These are phyloP conservation scores for Selenicereus undatus DNA, from an alignment of 148 eudicot species.

Conservation along the genomic window DNA sequence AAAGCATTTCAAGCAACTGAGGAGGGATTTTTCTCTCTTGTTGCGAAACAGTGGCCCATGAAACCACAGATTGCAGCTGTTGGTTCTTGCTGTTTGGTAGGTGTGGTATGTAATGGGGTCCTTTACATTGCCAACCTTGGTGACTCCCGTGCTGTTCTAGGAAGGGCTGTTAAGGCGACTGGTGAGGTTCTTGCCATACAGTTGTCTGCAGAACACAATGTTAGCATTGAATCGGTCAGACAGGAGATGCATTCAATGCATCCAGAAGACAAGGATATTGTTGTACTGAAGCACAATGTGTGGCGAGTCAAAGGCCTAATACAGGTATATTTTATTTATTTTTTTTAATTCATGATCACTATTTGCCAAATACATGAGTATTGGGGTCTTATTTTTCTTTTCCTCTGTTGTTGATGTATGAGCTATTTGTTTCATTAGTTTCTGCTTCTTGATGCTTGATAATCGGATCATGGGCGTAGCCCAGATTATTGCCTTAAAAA, in stretches of 20 bases:
- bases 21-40: constrained; percentile 74
- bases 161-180: constrained; percentile 60
- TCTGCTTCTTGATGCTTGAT: neutral
- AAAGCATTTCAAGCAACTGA: constrained; percentile 86
- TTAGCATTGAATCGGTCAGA: constrained; percentile 68
- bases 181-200: constrained; percentile 73
- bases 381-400: neutral
- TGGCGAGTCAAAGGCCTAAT: constrained; percentile 90
- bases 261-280: constrained; percentile 74
- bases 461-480: neutral
- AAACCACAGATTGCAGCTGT: constrained; percentile 86
- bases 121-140: constrained; percentile 75
- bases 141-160: constrained; percentile 80
- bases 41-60: constrained; percentile 65
- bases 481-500: neutral
- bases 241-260: constrained; percentile 73
- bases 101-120: constrained; percentile 57
- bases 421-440: constrained; percentile 4
- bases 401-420: neutral
- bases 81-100: constrained; percentile 82
- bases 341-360: neutral
- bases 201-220: constrained; percentile 74
- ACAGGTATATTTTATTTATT: constrained; percentile 40
- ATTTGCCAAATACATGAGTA: neutral
- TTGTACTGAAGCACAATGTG: constrained; percentile 73